phyloP scores from a whole-genome alignment of 139 green algal species.

The Chlorella sp. region DNA sequence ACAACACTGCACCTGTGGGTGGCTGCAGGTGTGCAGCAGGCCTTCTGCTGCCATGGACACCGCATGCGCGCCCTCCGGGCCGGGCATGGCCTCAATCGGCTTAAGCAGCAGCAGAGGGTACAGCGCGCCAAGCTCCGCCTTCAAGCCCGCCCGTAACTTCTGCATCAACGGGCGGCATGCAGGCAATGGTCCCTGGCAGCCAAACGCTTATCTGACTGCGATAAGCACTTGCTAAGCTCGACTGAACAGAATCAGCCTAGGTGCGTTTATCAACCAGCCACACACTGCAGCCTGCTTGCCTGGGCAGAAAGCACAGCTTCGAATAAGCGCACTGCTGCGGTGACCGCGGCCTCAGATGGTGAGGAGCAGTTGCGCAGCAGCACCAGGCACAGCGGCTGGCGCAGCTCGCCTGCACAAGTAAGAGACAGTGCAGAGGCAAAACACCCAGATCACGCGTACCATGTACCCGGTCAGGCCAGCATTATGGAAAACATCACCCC shows the following conservation, averaged over 20 bases:
- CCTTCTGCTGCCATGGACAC: constrained; percentile 32
- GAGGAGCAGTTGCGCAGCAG: constrained; percentile 84
- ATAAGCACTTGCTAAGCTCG: too few relatives aligned
- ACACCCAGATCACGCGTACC: too few relatives aligned
- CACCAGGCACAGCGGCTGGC: constrained; percentile 84
- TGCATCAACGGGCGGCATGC: constrained; percentile 23
- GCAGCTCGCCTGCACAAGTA: constrained; percentile 61
- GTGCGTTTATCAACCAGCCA: background rate
- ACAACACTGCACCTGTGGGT: constrained; percentile 18
- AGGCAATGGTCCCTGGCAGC: too few relatives aligned
- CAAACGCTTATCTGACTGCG: too few relatives aligned
- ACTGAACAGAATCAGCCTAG: too few relatives aligned
- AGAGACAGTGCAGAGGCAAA: too few relatives aligned
- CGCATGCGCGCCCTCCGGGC: constrained; percentile 5
- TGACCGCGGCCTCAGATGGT: constrained; percentile 51
- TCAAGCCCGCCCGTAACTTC: constrained; percentile 63
- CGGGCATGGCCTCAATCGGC: constrained; percentile 73
- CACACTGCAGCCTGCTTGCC: background rate
- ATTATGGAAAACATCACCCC: too few relatives aligned
- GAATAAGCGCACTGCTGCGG: constrained; percentile 45
- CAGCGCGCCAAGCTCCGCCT: constrained; percentile 91
- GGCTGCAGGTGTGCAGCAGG: constrained; percentile 25
- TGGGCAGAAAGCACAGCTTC: constrained; percentile 39
- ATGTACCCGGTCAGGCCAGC: too few relatives aligned
- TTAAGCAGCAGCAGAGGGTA: constrained; percentile 90